Percentiles rank a stretch among this genome's conserved stretches.
phyloP scores from a whole-genome alignment of 208 protist species.

The Trypanosoma conorhini region DNA sequence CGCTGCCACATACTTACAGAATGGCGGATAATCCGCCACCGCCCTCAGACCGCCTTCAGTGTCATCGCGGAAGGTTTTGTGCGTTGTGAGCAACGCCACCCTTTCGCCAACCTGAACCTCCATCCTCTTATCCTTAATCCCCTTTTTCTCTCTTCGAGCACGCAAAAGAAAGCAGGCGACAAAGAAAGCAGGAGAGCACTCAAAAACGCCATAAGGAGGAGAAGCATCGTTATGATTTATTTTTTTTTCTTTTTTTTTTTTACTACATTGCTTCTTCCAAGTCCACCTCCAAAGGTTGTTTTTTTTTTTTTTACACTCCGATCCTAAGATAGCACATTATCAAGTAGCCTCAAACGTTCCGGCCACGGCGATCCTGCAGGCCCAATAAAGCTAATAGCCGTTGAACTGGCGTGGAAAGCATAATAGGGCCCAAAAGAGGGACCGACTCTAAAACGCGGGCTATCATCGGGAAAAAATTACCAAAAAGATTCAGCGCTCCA shows the following conservation, averaged over 20 bases:
- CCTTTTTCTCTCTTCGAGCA: background rate
- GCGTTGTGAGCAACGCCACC: constrained; percentile 51
- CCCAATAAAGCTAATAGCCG: constrained; percentile 38
- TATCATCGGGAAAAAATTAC: constrained; percentile 91
- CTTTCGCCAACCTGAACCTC: constrained; percentile 47
- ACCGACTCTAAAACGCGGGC: constrained; percentile 85
- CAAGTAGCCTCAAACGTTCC: constrained; percentile 55
- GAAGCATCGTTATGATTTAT: background rate
- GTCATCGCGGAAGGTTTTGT: constrained; percentile 67
- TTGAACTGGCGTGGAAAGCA: constrained; percentile 71
- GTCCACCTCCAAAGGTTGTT: background rate
- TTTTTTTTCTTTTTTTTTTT: background rate
- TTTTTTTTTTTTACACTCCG: background rate
- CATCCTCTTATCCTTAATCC: constrained; percentile 31
- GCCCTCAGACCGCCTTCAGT: constrained; percentile 37
- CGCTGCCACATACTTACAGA: constrained; percentile 40
- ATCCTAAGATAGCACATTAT: background rate
- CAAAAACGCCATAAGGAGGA: background rate
- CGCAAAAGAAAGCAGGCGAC: background rate
- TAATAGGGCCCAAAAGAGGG: constrained; percentile 76
- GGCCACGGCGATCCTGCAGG: constrained; percentile 38
- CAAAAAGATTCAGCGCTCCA: constrained; percentile 89
- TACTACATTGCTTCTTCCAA: background rate
- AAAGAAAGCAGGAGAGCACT: constrained; percentile 10
- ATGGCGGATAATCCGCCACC: constrained; percentile 50